Evolutionary conservation across 202 grass and related monocot genomes (phyloP), one percentile per base, ranked within the genome.

Genomic region (Setaria italica): DNA sequence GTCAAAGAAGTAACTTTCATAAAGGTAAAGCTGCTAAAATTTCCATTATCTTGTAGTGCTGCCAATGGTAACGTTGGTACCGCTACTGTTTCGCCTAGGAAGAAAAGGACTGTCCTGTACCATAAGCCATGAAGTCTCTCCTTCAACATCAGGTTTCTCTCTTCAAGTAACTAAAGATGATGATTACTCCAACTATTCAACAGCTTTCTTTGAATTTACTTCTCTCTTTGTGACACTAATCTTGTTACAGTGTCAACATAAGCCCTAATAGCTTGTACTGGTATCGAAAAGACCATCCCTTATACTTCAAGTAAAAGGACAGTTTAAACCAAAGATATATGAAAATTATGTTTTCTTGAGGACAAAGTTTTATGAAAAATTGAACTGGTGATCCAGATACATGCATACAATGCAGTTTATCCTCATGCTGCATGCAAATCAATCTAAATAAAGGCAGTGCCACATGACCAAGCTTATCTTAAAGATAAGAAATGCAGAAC

Each of bases 131-230:
- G 60, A 81, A 77, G 74, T 72, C 69, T 88, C 71, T 82, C 42
- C 66, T 75, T 74, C 66, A 83, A 87, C 60, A 72, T 86, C 58
- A 41, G 59, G 11, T 83, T 73, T 82, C 7, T 74, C 62, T 59
- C 74, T 66, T 91, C 45, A 90, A 83, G 72, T 81, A 79, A 80
- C 56, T 82, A 53, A 54, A 62, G 48, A 92, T 65, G 77, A 94
- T 87, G 62, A 92, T 86, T 73, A 70, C 60, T 85, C 72, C 68
- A 51, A 87, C 84, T 43, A 50, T 88, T 25, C 46, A 37, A 79
- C 58, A 76, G 33, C 80, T 85, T 84, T 80, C 82, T 85, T 88
- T 56, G 76, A 58, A 46, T 66, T 86, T 83, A 84, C 71, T 89
- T 89, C 58, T 77, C 78, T 62, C 74, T 69, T 83, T 80, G 35